Evolutionary conservation across 2,329 filamentous ascomycete species (phyloP), one percentile per base, ranked within the genome.

Genomic region (Botrytis medusae): DNA sequence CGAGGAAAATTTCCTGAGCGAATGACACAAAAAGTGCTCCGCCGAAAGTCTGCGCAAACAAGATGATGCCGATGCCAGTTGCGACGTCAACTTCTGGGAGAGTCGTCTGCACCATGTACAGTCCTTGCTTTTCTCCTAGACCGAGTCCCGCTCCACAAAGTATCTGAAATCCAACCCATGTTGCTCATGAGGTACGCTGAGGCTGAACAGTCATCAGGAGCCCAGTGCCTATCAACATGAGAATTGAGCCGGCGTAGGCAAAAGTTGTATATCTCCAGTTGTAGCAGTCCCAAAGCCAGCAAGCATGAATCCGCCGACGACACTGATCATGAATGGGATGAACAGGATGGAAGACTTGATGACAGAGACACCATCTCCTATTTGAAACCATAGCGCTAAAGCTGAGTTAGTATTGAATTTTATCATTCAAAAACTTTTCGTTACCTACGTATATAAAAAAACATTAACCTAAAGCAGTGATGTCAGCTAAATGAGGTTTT

Each of bases 231-330:
- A 84, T 78, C 14, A 81, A 61, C 51, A 74, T 74, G 34, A 79
- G 12, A 72, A 67, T 79, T 4, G 74, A 70, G 2, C 67, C 54
- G 84, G 84, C 0, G 87, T 89, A 6, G 86, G 85, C 18, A 75
- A 65, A 69, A 71, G 74, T 69, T 10, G 46, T 51, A 25, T 25
- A 51, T 29, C 72, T 79, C 75, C 75, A 12, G 48, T 64, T 77
- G 29, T 78, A 14, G 78, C 79, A 2, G 76, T 77, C 37, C 80
- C 78, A 46, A 78, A 77, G 37, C 80, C 81, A 29, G 76, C 34
- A 12, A 61, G n/a, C 34, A 61, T 61, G 8, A 61, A 61, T 22
- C 32, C 57, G 18, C 57, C 57, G 7, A 60, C 32, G 32, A 37
- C 32, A 60, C 32, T 60, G 6, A 60, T 60, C 32, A 60, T 60